Conservation (phyloP, 345 rosid genomes). For the Syzygium jambos region DNA sequence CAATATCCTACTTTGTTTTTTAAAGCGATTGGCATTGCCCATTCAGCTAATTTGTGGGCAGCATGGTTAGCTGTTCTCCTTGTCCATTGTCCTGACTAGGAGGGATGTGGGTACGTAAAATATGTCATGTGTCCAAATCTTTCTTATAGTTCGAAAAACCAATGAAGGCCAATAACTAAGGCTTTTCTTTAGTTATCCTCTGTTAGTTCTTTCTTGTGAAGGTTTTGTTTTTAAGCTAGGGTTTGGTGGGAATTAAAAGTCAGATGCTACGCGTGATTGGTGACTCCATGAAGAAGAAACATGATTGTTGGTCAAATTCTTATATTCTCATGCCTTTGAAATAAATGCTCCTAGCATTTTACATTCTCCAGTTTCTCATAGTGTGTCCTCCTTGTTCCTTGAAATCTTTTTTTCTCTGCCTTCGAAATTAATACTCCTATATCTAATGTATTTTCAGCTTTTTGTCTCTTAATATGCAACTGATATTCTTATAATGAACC, state of each 20-base stretch:
- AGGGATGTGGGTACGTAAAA: not conserved
- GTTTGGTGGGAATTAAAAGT: not conserved
- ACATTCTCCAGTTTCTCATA: not conserved
- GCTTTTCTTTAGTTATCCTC: not conserved
- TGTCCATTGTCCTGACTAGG: not conserved
- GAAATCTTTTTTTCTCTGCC: not conserved
- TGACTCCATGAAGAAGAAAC: not conserved
- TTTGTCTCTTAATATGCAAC: not conserved
- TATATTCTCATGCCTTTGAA: not conserved
- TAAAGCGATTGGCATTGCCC: not conserved
- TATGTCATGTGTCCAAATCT: not conserved
- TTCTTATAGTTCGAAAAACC: not conserved
- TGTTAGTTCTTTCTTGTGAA: not conserved
- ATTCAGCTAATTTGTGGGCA: not conserved
- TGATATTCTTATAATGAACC: not conserved
- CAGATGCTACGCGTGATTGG: not conserved
- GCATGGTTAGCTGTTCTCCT: not conserved
- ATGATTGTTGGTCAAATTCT: not conserved
- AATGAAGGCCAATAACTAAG: not conserved
- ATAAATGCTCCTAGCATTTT: not conserved
- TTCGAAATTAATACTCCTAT: not conserved
- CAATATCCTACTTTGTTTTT: not conserved
- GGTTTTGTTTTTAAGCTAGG: not conserved
- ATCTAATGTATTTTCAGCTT: not conserved
- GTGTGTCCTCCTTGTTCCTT: not conserved